Evolutionary conservation across 2,329 filamentous ascomycete genomes (phyloP).

Genomic region (Escovopsis sp.): DNA sequence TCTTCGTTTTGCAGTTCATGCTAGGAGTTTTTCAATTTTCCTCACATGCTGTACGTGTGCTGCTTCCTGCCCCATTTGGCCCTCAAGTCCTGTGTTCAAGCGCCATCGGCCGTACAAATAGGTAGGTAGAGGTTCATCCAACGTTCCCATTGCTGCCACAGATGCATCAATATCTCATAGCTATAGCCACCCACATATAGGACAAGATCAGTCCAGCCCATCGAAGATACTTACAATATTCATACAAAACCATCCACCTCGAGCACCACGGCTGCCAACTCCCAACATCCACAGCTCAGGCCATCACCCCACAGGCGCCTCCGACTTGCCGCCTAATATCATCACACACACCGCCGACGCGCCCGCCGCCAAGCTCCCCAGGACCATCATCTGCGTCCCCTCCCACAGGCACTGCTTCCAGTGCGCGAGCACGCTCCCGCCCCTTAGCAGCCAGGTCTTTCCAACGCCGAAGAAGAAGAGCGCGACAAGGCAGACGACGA

Average conservation of each 20-base stretch:
- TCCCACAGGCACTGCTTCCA: slow-evolving; percentile 13
- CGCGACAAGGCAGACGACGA: slow-evolving; percentile 35
- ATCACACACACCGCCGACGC: slow-evolving; percentile 17
- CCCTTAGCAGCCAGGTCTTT: slow-evolving; percentile 29
- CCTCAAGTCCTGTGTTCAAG: no score
- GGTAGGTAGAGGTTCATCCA: no score
- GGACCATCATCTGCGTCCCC: slow-evolving; percentile 18
- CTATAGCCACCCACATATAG: not conserved
- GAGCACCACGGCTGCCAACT: no score
- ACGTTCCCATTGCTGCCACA: no score
- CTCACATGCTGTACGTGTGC: no score
- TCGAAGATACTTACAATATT: not conserved
- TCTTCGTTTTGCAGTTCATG: no score
- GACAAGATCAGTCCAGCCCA: not conserved
- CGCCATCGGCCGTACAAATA: no score
- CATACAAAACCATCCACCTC: not conserved
- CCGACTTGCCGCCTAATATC: slow-evolving; percentile 8
- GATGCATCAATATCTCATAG: no score
- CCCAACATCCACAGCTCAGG: no score
- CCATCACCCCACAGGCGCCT: slow-evolving; percentile 1
- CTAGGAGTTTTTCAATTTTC: no score
- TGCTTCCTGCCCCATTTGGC: no score
- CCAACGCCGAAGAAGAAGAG: slow-evolving; percentile 41
- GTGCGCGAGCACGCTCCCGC: slow-evolving; percentile 1
- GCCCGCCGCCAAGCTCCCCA: slow-evolving; percentile 18